These are phyloP conservation scores for Platismatia glauca DNA, from an alignment of 495 filamentous ascomycete genomes.

Conservation along the genomic window DNA sequence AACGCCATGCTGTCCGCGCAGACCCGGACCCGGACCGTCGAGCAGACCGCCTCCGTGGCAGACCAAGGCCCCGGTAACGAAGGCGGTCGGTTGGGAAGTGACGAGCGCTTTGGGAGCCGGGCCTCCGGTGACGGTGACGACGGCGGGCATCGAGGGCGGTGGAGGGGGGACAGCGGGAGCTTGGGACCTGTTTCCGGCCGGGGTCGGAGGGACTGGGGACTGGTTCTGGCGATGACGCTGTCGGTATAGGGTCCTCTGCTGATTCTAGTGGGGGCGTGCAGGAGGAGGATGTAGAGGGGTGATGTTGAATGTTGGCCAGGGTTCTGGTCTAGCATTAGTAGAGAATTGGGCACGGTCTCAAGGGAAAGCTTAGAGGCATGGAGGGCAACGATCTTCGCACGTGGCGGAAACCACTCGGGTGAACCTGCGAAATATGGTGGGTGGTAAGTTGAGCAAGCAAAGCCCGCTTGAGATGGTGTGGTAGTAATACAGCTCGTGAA, in stretches of 20 bases:
- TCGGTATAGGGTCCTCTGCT: not conserved
- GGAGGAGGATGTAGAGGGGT: not conserved
- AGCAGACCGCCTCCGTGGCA: not conserved
- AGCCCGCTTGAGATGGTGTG: not conserved
- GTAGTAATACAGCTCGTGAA: not conserved
- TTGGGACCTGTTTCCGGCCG: not conserved
- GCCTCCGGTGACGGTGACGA: too few species aligned
- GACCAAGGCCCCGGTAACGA: not conserved
- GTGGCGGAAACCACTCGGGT: too few species aligned
- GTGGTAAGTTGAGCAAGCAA: not conserved
- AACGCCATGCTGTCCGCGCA: not conserved
- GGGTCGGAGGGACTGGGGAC: not conserved
- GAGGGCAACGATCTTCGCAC: not conserved
- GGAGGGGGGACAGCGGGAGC: too few species aligned
- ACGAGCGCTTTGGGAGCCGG: too few species aligned
- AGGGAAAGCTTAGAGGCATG: too few species aligned
- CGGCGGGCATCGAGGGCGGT: too few species aligned
- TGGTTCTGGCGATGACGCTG: not conserved
- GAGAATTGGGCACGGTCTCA: not conserved
- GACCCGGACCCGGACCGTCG: not conserved
- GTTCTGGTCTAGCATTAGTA: not conserved
- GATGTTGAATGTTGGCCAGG: not conserved
- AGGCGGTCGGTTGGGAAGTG: not conserved
- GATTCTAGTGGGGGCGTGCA: not conserved
- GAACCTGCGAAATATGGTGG: not conserved